Conservation (phyloP, 352 stramenopile genomes). For the Globisporangium spinosum region DNA sequence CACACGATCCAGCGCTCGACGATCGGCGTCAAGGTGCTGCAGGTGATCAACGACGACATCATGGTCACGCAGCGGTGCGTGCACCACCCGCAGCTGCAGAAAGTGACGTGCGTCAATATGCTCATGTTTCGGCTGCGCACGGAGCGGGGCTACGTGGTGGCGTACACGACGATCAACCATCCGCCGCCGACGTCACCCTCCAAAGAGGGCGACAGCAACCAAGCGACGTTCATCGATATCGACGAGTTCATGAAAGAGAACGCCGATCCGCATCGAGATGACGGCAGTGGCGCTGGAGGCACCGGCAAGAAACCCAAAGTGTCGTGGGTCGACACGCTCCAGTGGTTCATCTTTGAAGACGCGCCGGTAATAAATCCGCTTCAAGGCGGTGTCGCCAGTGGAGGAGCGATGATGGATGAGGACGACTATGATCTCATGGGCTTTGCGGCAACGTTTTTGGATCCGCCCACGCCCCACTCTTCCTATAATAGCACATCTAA, state of each 20-base stretch:
- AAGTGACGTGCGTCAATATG: slow-evolving; percentile 48
- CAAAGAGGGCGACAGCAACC: not conserved
- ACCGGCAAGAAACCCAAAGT: slow-evolving; percentile 30
- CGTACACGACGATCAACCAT: slow-evolving; percentile 42
- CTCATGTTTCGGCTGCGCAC: slow-evolving; percentile 44
- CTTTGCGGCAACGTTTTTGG: slow-evolving; percentile 21
- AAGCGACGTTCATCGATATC: slow-evolving; percentile 19
- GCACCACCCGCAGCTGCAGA: slow-evolving; percentile 45
- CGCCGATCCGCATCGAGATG: slow-evolving; percentile 21
- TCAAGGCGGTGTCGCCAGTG: not conserved
- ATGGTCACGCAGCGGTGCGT: slow-evolving; percentile 42
- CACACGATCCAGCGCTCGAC: slow-evolving; percentile 50
- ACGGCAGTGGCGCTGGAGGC: not conserved
- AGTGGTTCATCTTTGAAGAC: slow-evolving; percentile 37
- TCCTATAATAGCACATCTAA: not conserved
- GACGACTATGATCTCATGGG: slow-evolving; percentile 36
- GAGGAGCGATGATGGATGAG: slow-evolving; percentile 20
- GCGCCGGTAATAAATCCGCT: not conserved
- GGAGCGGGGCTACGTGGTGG: slow-evolving; percentile 39
- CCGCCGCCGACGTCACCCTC: slow-evolving; percentile 24
- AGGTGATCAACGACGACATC: slow-evolving; percentile 49
- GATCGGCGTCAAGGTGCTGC: slow-evolving; percentile 40
- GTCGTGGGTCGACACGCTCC: slow-evolving; percentile 39
- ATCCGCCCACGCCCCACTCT: slow-evolving; percentile 15
- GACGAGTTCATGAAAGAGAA: slow-evolving; percentile 32